phyloP scores from a whole-genome alignment of 371 early-diverging fungal species.

The Basidiobolus meristosporus region DNA sequence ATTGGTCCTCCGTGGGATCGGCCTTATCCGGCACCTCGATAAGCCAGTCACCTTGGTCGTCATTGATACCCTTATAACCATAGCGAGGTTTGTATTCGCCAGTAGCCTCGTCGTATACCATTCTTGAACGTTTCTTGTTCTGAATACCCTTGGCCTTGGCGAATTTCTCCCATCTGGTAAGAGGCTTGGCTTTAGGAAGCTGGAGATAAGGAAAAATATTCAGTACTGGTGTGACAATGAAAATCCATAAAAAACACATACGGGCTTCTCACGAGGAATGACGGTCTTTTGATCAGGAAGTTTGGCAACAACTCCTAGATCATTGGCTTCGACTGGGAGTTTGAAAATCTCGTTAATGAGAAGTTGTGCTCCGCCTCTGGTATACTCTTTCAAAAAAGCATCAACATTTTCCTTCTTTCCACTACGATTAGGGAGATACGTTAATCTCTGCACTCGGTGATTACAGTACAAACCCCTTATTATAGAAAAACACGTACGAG shows the following conservation, averaged over 20 bases:
- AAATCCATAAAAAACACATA: slow-evolving; percentile 6
- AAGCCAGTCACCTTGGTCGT: slow-evolving; percentile 69
- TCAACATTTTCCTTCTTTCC: slow-evolving; percentile 20
- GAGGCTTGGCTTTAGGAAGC: slow-evolving; percentile 65
- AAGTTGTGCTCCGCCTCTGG: slow-evolving; percentile 72
- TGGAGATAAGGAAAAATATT: slow-evolving; percentile 5
- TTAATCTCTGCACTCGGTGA: background rate
- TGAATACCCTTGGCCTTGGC: slow-evolving; percentile 94
- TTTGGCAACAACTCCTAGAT: slow-evolving; percentile 58
- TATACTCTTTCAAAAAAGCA: slow-evolving; percentile 38
- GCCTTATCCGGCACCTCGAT: slow-evolving; percentile 66
- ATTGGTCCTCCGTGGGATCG: slow-evolving; percentile 78
- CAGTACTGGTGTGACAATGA: too few species aligned
- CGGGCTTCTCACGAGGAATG: slow-evolving; percentile 82
- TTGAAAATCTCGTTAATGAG: slow-evolving; percentile 77
- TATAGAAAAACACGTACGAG: slow-evolving; percentile 12
- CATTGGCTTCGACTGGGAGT: slow-evolving; percentile 46
- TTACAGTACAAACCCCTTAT: background rate
- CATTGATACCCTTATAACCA: slow-evolving; percentile 79
- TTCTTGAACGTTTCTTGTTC: slow-evolving; percentile 64
- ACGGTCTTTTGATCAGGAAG: slow-evolving; percentile 47
- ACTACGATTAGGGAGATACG: background rate
- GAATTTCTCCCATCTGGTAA: slow-evolving; percentile 98
- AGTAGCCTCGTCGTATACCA: slow-evolving; percentile 74
- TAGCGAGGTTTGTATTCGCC: slow-evolving; percentile 78